These are phyloP conservation scores for Mycena albidolilacea DNA, from an alignment of 768 basidiomycete species.

Conservation along the genomic window DNA sequence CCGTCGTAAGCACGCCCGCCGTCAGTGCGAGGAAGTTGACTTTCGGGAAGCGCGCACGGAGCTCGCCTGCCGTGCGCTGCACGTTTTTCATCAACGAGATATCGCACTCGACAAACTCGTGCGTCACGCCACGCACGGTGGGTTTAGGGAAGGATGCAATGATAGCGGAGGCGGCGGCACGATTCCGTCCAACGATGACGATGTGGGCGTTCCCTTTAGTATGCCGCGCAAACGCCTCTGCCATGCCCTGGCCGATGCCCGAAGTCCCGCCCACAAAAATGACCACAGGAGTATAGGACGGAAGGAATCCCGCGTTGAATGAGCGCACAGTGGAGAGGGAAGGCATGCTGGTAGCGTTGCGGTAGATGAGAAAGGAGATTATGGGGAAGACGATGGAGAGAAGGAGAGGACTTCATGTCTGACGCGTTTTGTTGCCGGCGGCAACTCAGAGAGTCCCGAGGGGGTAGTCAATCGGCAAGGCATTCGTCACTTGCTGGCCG, in stretches of 20 bases:
- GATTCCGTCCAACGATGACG: conserved; percentile 67
- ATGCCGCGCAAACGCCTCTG: conserved; percentile 59
- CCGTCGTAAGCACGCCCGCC: conserved; percentile 56
- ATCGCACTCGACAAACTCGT: conserved; percentile 68
- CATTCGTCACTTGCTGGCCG: too few relatives aligned
- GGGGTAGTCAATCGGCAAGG: too few relatives aligned
- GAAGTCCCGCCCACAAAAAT: conserved; percentile 62
- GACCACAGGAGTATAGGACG: conserved; percentile 46
- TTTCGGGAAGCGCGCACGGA: conserved; percentile 53
- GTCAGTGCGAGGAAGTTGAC: conserved; percentile 68
- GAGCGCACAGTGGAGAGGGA: conserved; percentile 46
- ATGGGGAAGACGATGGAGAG: background rate
- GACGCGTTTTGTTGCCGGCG: too few relatives aligned
- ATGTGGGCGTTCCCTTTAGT: conserved; percentile 67
- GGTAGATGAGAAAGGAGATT: background rate
- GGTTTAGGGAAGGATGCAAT: conserved; percentile 58
- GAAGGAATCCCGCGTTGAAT: conserved; percentile 50
- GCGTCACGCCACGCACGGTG: conserved; percentile 39
- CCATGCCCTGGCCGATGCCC: conserved; percentile 65
- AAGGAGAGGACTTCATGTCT: background rate
- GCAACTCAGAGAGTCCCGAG: too few relatives aligned
- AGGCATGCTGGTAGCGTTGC: conserved; percentile 41
- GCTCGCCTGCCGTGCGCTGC: conserved; percentile 45
- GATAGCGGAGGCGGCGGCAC: conserved; percentile 59
- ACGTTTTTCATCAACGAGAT: conserved; percentile 65